Evolutionary conservation across 208 protist genomes (phyloP).

Genomic region (Endotrypanum monterogeii): DNA sequence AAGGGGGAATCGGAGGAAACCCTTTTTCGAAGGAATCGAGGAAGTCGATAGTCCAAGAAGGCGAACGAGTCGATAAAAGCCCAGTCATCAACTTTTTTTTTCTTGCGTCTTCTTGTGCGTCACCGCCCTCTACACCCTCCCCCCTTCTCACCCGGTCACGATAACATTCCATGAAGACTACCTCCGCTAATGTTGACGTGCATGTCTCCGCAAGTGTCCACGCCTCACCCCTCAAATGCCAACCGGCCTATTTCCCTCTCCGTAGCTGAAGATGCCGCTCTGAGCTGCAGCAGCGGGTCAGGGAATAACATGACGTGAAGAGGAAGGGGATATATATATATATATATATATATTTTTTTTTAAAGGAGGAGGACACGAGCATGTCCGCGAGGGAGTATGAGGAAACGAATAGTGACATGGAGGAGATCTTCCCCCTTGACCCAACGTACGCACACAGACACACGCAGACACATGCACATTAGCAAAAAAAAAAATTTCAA

Average conservation of each 20-base stretch:
- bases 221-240: too few species aligned
- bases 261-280: not conserved
- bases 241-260: not conserved
- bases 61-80: conserved; percentile 1
- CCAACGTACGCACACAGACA: too few species aligned
- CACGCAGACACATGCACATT: too few species aligned
- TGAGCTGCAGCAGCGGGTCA: not conserved
- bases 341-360: too few species aligned
- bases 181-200: not conserved
- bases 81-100: not conserved
- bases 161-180: not conserved
- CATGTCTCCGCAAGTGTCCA: not conserved
- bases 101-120: not conserved
- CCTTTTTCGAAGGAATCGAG: not conserved
- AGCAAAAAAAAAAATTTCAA: too few species aligned
- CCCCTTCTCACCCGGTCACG: not conserved
- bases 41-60: not conserved
- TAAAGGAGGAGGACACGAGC: too few species aligned
- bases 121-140: not conserved
- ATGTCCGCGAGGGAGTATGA: too few species aligned
- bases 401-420: too few species aligned
- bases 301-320: not conserved
- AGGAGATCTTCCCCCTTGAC: too few species aligned
- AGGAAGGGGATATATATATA: not conserved
- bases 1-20: not conserved